These are phyloP conservation scores for Aspergillaceae sp. DNA, from an alignment of 2,329 filamentous ascomycete genomes.

Conservation along the genomic window DNA sequence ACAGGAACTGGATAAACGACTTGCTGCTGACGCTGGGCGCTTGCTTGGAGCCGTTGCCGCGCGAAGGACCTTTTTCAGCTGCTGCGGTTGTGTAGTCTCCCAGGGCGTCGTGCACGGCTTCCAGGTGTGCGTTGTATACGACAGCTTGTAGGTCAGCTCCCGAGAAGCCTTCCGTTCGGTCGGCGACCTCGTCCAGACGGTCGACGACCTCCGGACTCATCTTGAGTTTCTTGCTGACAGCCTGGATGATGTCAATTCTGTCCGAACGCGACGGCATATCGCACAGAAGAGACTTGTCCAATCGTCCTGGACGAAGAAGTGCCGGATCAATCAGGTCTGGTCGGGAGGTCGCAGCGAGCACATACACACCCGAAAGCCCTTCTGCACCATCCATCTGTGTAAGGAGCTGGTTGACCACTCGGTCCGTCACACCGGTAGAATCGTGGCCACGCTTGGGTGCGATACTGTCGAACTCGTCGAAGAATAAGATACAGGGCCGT, in stretches of 20 bases:
- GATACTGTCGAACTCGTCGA: slow-evolving; percentile 97
- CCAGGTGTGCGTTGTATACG: slow-evolving; percentile 90
- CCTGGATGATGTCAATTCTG: slow-evolving; percentile 76
- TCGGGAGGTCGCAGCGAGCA: slow-evolving; percentile 84
- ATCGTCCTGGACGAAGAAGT: slow-evolving; percentile 75
- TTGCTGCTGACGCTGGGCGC: slow-evolving; percentile 28
- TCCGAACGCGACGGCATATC: slow-evolving; percentile 76
- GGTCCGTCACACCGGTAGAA: slow-evolving; percentile 94
- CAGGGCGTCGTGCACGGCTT: slow-evolving; percentile 91
- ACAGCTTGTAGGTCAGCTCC: slow-evolving; percentile 92
- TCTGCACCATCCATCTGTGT: slow-evolving; percentile 99
- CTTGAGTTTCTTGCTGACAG: slow-evolving; percentile 72
- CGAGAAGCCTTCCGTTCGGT: slow-evolving; percentile 77
- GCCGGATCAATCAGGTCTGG: slow-evolving; percentile 95
- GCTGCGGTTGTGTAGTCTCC: slow-evolving; percentile 40
- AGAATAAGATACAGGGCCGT: slow-evolving; percentile 89
- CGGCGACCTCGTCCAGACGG: slow-evolving; percentile 64
- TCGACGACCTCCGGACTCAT: slow-evolving; percentile 58
- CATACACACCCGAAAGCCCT: slow-evolving; percentile 88
- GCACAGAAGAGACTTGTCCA: slow-evolving; percentile 89
- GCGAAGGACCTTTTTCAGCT: slow-evolving; percentile 33
- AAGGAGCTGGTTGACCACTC: slow-evolving; percentile 94
- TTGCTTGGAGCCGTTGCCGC: slow-evolving; percentile 20
- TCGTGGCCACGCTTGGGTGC: slow-evolving; percentile 96
- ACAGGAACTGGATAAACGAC: slow-evolving; percentile 72